Percentiles rank a stretch among this genome's conserved stretches.
These are phyloP conservation scores for Coffea canephora DNA, from an alignment of 257 asterid species.

Conservation along the genomic window DNA sequence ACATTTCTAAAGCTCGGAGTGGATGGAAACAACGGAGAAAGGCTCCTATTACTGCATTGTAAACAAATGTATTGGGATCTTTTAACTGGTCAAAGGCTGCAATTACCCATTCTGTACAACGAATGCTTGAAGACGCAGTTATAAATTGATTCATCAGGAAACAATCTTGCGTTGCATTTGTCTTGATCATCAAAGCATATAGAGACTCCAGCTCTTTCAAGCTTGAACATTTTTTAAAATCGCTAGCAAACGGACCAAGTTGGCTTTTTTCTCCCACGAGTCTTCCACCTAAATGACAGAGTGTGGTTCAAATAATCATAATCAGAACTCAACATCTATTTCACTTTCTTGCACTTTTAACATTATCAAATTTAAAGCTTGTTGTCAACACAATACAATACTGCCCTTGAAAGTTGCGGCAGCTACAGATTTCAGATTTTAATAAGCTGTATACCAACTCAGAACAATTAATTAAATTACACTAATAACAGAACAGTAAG, in stretches of 20 bases:
- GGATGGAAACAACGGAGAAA: constrained; percentile 50
- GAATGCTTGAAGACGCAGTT: constrained; percentile 52
- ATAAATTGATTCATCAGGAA: constrained; percentile 67
- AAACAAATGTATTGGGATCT: constrained; percentile 56
- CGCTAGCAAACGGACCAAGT: constrained; percentile 28
- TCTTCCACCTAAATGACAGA: constrained; percentile 5
- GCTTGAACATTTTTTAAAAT: constrained; percentile 47
- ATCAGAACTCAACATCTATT: background rate
- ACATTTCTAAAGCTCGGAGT: constrained; percentile 35
- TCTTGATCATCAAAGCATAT: constrained; percentile 49
- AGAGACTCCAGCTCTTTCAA: constrained; percentile 55
- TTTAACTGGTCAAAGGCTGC: constrained; percentile 43
- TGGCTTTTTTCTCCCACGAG: background rate
- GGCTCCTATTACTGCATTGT: constrained; percentile 56
- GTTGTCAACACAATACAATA: too few species aligned
- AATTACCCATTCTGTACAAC: constrained; percentile 38
- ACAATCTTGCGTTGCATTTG: constrained; percentile 52
- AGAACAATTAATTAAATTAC: background rate
- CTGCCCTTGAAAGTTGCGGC: too few species aligned
- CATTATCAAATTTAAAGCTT: background rate
- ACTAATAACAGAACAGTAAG: background rate
- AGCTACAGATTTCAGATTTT: background rate
- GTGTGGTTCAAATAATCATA: background rate
- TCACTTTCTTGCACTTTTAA: background rate
- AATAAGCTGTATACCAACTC: background rate